Base-by-base conservation (phyloP, 2,329 filamentous ascomycete species). In the Aspergillus texensis region DNA sequence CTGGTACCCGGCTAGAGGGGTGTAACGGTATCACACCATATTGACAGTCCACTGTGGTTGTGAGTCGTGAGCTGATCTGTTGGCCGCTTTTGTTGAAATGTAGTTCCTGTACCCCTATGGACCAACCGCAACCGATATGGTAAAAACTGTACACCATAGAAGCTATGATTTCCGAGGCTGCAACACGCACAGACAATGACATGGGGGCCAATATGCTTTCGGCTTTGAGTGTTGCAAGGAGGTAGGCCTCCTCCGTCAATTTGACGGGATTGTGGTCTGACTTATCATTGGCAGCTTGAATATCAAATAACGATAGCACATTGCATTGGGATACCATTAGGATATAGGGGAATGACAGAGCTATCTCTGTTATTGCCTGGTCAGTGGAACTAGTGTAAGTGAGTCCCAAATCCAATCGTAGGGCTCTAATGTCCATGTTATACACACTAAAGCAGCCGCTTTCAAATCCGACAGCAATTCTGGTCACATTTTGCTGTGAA, bases 31-130 rank as follows among this genome's bases (percentile, higher is more conserved):
- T 57, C 36, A 71, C 65, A 61, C 74, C 69, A 71, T 77, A 73
- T 69, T 81, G 73, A 41, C 76, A 73, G 70, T 80, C 74, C 63
- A 78, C 74, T 6, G 79, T 78, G 32, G 75, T 79, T 26, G 79
- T 72, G 45, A 80, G 71, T 41, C 77, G 77, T 12, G 77, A 80
- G 32, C 69, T 71, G 21, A 76, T 66, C 60, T 77, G 75, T 45
- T 76, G 78, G 8, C 85, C 85, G 54, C 78, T 74, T 57, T 76
- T 76, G 39, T 78, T 78, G n/a, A 96, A 84, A 62, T 90, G 88
- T 50, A 97, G 81, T 76, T 97, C 94, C 76, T 98, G 94, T n/a
- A 98, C 87, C 2, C 93, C 94, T 19, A 97, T 86, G 9, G 91
- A 93, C 92, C 94, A 97, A 32, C 93, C 93, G 50, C 88, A 88